Percentiles rank a stretch among this genome's conserved stretches.
These are phyloP conservation scores for Apiospora sp. DNA, from an alignment of 2,329 filamentous ascomycete genomes.

Conservation along the genomic window DNA sequence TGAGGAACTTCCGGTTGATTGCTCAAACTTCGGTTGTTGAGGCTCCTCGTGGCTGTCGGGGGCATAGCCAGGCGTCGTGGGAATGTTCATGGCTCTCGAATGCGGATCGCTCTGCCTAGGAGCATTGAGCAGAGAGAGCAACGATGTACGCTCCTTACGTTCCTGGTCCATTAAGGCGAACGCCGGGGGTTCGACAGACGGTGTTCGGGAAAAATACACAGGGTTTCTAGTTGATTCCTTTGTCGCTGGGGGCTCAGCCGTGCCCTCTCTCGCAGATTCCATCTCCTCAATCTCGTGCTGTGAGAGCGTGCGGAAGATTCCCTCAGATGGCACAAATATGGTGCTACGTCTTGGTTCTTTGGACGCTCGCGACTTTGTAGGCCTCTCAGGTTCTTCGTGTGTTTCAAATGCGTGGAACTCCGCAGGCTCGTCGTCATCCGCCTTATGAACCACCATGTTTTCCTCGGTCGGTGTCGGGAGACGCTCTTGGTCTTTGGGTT, in stretches of 20 bases:
- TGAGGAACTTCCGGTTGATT: slow-evolving; percentile 24
- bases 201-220: slow-evolving; percentile 61
- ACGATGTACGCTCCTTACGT: slow-evolving; percentile 60
- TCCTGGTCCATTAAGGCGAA: slow-evolving; percentile 56
- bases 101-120: slow-evolving; percentile 52
- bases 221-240: slow-evolving; percentile 33
- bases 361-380: slow-evolving; percentile 45
- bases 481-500: slow-evolving; percentile 33
- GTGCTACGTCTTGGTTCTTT: slow-evolving; percentile 56
- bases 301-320: slow-evolving; percentile 68
- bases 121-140: slow-evolving; percentile 68
- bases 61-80: slow-evolving; percentile 49
- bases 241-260: slow-evolving; percentile 44
- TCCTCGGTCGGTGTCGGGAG: slow-evolving; percentile 42
- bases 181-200: slow-evolving; percentile 68
- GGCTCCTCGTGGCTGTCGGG: slow-evolving; percentile 32
- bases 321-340: slow-evolving; percentile 68
- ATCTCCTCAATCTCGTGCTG: slow-evolving; percentile 59
- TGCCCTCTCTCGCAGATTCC: slow-evolving; percentile 41
- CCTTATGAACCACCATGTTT: slow-evolving; percentile 27
- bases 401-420: not conserved
- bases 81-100: slow-evolving; percentile 48
- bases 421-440: slow-evolving; percentile 32
- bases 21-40: slow-evolving; percentile 28
- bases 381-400: slow-evolving; percentile 28